Base-by-base conservation (phyloP, 1,284 basidiomycete species). In the Ganoderma sinense region DNA sequence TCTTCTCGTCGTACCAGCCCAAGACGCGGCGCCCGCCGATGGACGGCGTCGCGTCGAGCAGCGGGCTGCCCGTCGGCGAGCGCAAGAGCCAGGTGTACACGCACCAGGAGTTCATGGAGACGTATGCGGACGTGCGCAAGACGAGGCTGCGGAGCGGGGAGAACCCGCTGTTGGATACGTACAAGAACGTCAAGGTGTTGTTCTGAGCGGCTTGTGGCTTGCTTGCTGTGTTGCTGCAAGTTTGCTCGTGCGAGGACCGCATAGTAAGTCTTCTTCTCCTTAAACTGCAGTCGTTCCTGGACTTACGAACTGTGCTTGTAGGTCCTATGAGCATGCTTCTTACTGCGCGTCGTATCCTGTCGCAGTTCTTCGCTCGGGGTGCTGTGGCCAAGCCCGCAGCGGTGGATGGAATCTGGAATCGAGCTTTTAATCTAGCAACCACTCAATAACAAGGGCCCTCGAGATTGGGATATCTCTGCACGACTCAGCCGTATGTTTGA, bases 161-260 rank as follows among this genome's bases (percentile, higher is more conserved):
- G 79, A 97, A 97, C 79, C 96, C 96, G 1, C 85, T 97, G 85
- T 76, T 97, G 67, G 90, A 93, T 73, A 94, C 91, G 79, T 97
- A 97, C 79, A 89, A 92, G 79, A 97, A 97, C 82, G 95, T 96
- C 72, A 95, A 95, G 78, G 91, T 95, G 78, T 82, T 95, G 74
- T 95, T 95, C 73, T 94, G 79, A 86, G 62, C 6, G 8, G 31
- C n/a, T n/a, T n/a, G n/a, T n/a, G n/a, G n/a, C 23, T 23, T 23
- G 36, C 36, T 4, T 39, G 58, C n/a, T 31, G 53, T 18, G 29
- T 29, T 16, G 23, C 51, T 26, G n/a, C n/a, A n/a, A n/a, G n/a
- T 51, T 14, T 14, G 26, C n/a, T 55, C 11, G 51, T 26, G 51
- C 13, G 51, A 55, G 29, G 53, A 3, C 53, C 53, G 29, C 2